Evolutionary conservation across 75 land plant genomes (phyloP), one percentile per base, ranked within the genome.

Genomic region (Cunninghamia lanceolata): DNA sequence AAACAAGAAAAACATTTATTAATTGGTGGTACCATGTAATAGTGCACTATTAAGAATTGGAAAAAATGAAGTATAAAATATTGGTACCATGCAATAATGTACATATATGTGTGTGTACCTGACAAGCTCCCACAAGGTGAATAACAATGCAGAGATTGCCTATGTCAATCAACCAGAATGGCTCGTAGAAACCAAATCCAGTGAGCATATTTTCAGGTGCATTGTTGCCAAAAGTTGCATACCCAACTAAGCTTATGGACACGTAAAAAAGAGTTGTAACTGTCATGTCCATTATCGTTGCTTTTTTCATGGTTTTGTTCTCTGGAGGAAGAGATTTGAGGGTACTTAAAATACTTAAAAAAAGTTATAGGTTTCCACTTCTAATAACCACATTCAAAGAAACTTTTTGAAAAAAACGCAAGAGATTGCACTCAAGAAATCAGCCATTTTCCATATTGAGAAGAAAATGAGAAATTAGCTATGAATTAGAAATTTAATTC

Each of bases 231-330:
- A 91, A 89, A 32, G 92, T 90, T 68, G 86, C 91, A 85, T 91
- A 93, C 53, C 92, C 94, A 45, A 86, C 73, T 45, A 91, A 87
- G 21, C 92, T 92, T 42, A 93, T 91, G 21, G 91, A 79, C 83
- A 93, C 73, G 59, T 93, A 93, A 84, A 91, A 89, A 3, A 89
- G 28, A 21, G 92, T 87, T 14, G 94, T 93, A n/a, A 70, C 42
- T 10, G 86, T 46, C 28, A 93, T 86, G 15, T 91, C 94, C 45
- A 89, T 85, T 39, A 1, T 42, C 56, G 83, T 82, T 21, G 92
- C 93, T 39, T 84, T 86, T 88, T 91, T 93, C 93, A 93, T 93
- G 9, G 87, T 89, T 84, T 87, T 88, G 76, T 93, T 91, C 85
- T 93, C 94, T 28, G 93, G 68, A 21, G 94, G 93, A 4, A 91